Percentiles rank a stretch among this genome's conserved stretches.
Evolutionary conservation across 129 eudicot genomes (phyloP).

Genomic region (Saposhnikovia divaricata): DNA sequence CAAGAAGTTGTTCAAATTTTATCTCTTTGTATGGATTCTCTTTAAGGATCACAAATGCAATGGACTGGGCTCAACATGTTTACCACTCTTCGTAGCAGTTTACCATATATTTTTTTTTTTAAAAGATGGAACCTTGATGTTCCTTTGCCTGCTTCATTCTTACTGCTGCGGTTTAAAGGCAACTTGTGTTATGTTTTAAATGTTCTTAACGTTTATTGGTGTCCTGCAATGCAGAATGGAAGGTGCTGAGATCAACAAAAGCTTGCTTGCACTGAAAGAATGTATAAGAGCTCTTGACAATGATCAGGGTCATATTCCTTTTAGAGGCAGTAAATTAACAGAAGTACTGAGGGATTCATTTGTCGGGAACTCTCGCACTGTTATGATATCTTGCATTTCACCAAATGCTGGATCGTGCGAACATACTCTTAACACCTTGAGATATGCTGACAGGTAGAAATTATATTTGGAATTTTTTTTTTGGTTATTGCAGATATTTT

Average conservation of each 20-base stretch:
- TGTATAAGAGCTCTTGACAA: slow-evolving; percentile 98
- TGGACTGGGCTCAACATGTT: background rate
- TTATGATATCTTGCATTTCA: slow-evolving; percentile 94
- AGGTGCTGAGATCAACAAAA: slow-evolving; percentile 98
- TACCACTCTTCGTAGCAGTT: background rate
- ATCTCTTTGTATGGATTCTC: background rate
- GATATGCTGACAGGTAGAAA: slow-evolving; percentile 90
- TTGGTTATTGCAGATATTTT: background rate
- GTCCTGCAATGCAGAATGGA: slow-evolving; percentile 62
- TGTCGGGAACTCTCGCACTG: slow-evolving; percentile 92
- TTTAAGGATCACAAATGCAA: background rate
- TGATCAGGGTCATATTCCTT: slow-evolving; percentile 94
- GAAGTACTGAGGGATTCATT: slow-evolving; percentile 97
- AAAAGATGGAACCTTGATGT: background rate
- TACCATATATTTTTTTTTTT: background rate
- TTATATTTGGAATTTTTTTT: background rate
- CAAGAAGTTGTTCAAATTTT: background rate
- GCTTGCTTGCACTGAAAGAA: slow-evolving; percentile 93
- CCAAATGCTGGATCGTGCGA: slow-evolving; percentile 97
- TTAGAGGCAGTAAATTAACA: slow-evolving; percentile 96
- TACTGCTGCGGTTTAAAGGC: background rate
- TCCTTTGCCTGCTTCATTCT: background rate
- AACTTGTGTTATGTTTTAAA: slow-evolving; percentile 1
- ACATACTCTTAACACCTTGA: slow-evolving; percentile 90
- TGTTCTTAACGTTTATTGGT: background rate